Evolutionary conservation across 805 yeast species (phyloP).

Genomic region (Metschnikowia colocasiae): DNA sequence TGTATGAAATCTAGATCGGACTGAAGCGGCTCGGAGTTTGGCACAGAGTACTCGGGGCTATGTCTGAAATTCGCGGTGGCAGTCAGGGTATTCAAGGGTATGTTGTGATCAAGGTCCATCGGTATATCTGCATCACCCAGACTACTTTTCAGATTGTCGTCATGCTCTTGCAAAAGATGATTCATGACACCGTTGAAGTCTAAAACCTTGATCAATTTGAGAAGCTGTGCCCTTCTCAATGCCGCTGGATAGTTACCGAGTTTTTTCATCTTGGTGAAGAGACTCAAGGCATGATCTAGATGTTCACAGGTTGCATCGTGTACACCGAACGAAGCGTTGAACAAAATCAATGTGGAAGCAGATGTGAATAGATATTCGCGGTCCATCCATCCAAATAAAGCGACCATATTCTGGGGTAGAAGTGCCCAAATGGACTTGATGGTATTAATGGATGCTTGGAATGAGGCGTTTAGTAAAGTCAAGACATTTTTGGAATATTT

Average conservation of each 20-base stretch:
- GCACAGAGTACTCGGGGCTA: conserved; percentile 10
- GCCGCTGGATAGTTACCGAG: conserved; percentile 81
- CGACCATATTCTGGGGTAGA: conserved; percentile 76
- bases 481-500: conserved; percentile 64
- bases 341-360: conserved; percentile 66
- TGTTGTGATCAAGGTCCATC: conserved; percentile 11
- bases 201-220: conserved; percentile 59
- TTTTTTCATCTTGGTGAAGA: conserved; percentile 71
- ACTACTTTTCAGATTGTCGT: conserved; percentile 34
- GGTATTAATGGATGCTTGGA: conserved; percentile 77
- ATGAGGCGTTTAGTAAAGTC: conserved; percentile 68
- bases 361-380: conserved; percentile 77
- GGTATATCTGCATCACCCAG: conserved; percentile 5
- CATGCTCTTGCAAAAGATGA: conserved; percentile 54
- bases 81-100: conserved; percentile 3
- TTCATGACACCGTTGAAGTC: conserved; percentile 67
- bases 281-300: conserved; percentile 64
- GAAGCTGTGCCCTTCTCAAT: conserved; percentile 63
- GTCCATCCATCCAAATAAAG: conserved; percentile 83
- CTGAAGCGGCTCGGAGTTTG: conserved; percentile 19
- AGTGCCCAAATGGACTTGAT: conserved; percentile 71
- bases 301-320: conserved; percentile 71
- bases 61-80: conserved; percentile 10
- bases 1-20: conserved; percentile 26
- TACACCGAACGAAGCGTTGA: conserved; percentile 77